Percentiles rank a stretch among this genome's conserved stretches.
These are phyloP conservation scores for Aegilops speltoides DNA, from an alignment of 176 grass and related monocot species.

Conservation along the genomic window DNA sequence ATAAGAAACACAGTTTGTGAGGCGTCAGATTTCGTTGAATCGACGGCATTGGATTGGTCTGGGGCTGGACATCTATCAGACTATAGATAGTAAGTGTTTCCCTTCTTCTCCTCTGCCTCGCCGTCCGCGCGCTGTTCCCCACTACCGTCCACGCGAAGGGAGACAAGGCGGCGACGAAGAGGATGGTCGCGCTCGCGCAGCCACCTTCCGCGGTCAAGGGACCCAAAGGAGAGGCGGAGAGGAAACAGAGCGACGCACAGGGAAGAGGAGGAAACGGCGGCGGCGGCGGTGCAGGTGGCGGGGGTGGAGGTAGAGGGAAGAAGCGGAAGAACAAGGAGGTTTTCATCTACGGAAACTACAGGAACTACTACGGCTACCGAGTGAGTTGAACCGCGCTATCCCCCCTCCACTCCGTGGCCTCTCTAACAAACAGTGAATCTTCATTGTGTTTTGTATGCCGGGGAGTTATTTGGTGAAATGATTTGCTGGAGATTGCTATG, in stretches of 20 bases:
- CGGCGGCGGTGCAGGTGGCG: background rate
- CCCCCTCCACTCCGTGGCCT: background rate
- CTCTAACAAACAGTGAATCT: background rate
- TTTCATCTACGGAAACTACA: slow-evolving; percentile 96
- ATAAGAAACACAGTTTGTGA: too few species aligned
- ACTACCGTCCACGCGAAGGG: background rate
- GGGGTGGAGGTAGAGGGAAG: background rate
- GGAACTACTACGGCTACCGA: slow-evolving; percentile 89
- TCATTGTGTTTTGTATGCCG: background rate
- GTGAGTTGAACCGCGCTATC: slow-evolving; percentile 29
- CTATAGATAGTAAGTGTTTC: too few species aligned
- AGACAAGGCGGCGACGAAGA: slow-evolving; percentile 1
- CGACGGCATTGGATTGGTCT: too few species aligned
- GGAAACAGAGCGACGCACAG: background rate
- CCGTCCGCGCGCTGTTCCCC: background rate
- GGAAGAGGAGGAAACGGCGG: background rate
- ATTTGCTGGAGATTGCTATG: background rate
- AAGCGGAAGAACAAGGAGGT: slow-evolving; percentile 61
- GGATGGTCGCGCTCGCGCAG: slow-evolving; percentile 8
- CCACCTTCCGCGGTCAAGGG: slow-evolving; percentile 13
- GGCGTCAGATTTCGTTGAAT: too few species aligned
- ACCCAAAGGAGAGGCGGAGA: background rate
- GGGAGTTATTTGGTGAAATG: background rate
- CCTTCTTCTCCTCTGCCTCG: background rate
- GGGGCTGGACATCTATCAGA: too few species aligned